These are phyloP conservation scores for Macrolepiota albuminosa DNA, from an alignment of 768 basidiomycete genomes.

Conservation along the genomic window DNA sequence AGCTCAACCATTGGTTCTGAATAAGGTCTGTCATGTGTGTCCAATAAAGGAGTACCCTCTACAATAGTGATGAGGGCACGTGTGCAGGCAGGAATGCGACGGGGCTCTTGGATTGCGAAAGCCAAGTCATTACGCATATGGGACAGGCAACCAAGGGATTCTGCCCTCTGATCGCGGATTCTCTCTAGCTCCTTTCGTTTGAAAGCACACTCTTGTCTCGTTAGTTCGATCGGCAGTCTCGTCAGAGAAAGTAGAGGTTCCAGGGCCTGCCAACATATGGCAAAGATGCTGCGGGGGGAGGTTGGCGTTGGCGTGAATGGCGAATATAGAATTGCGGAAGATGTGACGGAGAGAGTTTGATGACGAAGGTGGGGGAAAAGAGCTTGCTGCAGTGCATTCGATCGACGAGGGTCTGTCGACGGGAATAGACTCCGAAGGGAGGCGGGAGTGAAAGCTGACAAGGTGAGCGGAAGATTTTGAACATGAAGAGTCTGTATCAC, in stretches of 20 bases:
- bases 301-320: not conserved
- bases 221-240: conserved; percentile 55
- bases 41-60: conserved; percentile 9
- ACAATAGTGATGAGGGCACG: conserved; percentile 17
- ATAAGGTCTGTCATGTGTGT: not conserved
- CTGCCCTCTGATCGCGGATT: conserved; percentile 64
- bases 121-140: conserved; percentile 46
- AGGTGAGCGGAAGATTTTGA: conserved; percentile 40
- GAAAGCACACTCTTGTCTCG: conserved; percentile 60
- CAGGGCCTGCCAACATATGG: conserved; percentile 13
- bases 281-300: conserved; percentile 6
- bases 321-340: conserved; percentile 15
- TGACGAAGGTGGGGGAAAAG: conserved; percentile 57
- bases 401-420: conserved; percentile 38
- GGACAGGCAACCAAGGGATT: conserved; percentile 59
- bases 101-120: conserved; percentile 22
- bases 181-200: conserved; percentile 57
- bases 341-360: conserved; percentile 14
- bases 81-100: conserved; percentile 13
- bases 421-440: conserved; percentile 47
- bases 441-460: conserved; percentile 41
- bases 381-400: conserved; percentile 46
- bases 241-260: conserved; percentile 21
- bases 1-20: conserved; percentile 10
- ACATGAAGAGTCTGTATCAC: conserved; percentile 39